These are phyloP conservation scores for Pseudognaphalium luteoalbum DNA, from an alignment of 129 eudicot genomes.

Conservation along the genomic window DNA sequence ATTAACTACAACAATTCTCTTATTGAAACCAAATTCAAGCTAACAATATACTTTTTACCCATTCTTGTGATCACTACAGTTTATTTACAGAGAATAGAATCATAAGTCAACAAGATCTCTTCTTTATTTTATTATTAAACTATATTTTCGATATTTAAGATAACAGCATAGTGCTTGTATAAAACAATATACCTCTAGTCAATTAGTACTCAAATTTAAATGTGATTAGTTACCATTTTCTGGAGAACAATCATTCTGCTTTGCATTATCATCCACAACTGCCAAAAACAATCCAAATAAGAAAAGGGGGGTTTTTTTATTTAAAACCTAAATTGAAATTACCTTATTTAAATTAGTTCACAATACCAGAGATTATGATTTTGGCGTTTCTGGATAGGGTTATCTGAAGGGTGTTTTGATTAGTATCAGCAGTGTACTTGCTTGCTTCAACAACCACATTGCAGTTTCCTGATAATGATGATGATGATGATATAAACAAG, in stretches of 20 bases:
- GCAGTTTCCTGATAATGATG: conserved; percentile 59
- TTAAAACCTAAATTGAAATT: not conserved
- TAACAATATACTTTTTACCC: not conserved
- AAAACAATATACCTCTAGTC: not conserved
- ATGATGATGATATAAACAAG: not conserved
- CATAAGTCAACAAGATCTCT: not conserved
- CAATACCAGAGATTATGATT: conserved; percentile 57
- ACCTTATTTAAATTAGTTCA: not conserved
- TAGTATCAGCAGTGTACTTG: conserved; percentile 48
- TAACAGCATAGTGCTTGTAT: too few species aligned
- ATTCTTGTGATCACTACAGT: not conserved
- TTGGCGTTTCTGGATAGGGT: conserved; percentile 53
- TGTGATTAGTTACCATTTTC: conserved; percentile 40
- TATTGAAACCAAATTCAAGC: not conserved
- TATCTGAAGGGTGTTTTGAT: conserved; percentile 48
- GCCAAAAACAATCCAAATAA: not conserved
- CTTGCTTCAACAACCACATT: conserved; percentile 62
- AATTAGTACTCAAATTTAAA: not conserved
- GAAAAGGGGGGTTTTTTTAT: not conserved
- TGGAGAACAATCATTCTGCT: conserved; percentile 13
- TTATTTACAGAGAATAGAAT: not conserved
- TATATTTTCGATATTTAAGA: too few species aligned
- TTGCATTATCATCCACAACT: conserved; percentile 43
- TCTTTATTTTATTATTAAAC: not conserved
- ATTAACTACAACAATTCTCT: not conserved